These are phyloP conservation scores for Saturnispora galanensis DNA, from an alignment of 805 yeast genomes.

Conservation along the genomic window DNA sequence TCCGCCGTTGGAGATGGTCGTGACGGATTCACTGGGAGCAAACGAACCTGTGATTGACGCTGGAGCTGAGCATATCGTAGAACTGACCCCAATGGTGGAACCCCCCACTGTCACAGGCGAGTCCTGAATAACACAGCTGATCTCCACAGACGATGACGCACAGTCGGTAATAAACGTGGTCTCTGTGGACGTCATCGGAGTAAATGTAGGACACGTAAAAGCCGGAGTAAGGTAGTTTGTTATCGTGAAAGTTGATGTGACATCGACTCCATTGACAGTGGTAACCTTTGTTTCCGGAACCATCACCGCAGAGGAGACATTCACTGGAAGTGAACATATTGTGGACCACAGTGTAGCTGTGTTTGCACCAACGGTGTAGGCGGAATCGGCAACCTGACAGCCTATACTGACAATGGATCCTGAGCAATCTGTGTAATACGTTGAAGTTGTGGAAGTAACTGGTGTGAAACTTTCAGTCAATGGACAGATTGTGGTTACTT, in stretches of 20 bases:
- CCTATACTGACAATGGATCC: not conserved
- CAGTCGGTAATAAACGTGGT: not conserved
- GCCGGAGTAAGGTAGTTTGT: constrained; percentile 1
- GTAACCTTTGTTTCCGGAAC: not conserved
- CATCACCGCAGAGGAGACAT: not conserved
- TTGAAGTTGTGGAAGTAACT: constrained; percentile 2
- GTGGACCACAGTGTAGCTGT: constrained; percentile 1
- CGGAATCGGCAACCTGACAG: not conserved
- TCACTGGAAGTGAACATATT: not conserved
- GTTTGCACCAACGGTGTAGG: constrained; percentile 4
- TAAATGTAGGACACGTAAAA: constrained; percentile 1
- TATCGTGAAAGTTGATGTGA: constrained; percentile 1
- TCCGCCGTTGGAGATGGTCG: not conserved
- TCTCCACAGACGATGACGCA: not conserved
- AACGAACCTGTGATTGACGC: not conserved
- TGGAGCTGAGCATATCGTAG: constrained; percentile 4
- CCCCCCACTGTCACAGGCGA: not conserved
- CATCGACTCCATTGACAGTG: not conserved
- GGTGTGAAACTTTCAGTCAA: constrained; percentile 9
- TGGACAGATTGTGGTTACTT: constrained; percentile 15
- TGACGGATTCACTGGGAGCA: not conserved
- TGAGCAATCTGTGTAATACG: constrained; percentile 4
- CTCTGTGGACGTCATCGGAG: constrained; percentile 3
- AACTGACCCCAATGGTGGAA: not conserved
- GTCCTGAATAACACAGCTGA: not conserved